Base-by-base conservation (phyloP, 805 yeast genomes). In the Tetrapisispora nanseiensis region DNA sequence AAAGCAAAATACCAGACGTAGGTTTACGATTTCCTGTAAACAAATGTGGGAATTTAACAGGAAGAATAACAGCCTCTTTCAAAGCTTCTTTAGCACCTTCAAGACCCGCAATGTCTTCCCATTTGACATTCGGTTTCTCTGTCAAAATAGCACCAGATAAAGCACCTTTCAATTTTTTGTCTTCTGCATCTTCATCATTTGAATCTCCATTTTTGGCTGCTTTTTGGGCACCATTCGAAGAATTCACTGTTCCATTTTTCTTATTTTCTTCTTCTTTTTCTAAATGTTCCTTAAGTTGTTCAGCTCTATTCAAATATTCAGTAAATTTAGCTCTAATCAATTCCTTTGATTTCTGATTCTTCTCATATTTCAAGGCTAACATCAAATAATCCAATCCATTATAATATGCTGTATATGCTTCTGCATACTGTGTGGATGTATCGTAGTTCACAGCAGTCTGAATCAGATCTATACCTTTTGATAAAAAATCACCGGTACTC, bases 31-130 rank as follows among this genome's bases (percentile, higher is more conserved):
- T 90, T 1, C 98, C 98, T 9, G 82, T 86, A 66, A 92, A 92
- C 45, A 92, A 67, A 54, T 92, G 97, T 1, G 98, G 98, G 62
- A 92, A 90, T 61, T 82, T 84, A 16, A 90, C 97, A 1, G 98
- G 98, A 47, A 92, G 69, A 30, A 92, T 92, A 32, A 92, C 98
- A 0, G 97, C 97, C 66, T 92, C 98, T 61, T 92, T 92, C 45
- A 92, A 70, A 0, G 98, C 95, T 52, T 90, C 97, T 56, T 92
- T 92, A 8, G 98, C 98, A 24, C 78, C 76, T 48, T 90, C 97
- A 47, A 92, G 70, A 22, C 98, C 98, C 1, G 98, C 98, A 49
- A 92, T 82, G 59, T 92, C 98, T 51, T 76, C 80, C 98, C 98
- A 92, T 51, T 75, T 73, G 23, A 92, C 90, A 56, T 92, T 82